These are phyloP conservation scores for Tolypocladium paradoxum DNA, from an alignment of 2,329 filamentous ascomycete species.

Conservation along the genomic window DNA sequence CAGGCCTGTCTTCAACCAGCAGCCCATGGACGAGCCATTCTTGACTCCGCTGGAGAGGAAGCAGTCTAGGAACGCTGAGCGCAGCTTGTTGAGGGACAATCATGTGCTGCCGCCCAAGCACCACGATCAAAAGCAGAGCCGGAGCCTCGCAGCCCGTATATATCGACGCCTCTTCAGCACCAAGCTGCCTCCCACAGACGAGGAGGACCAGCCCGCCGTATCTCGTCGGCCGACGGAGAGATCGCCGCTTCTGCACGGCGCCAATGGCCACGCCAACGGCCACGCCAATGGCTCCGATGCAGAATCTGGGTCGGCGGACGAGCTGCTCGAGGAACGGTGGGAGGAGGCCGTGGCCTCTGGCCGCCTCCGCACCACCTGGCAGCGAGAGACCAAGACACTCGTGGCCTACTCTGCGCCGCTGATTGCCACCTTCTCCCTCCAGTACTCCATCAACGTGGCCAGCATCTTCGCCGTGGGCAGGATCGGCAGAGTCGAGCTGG, in stretches of 20 bases:
- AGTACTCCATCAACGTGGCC: constrained; percentile 76
- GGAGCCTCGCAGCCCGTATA: constrained; percentile 24
- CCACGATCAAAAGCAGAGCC: constrained; percentile 18
- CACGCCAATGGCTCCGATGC: constrained; percentile 16
- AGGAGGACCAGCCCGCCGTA: constrained; percentile 25
- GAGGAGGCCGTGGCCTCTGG: constrained; percentile 74
- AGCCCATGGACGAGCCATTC: constrained; percentile 31
- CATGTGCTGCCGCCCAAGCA: constrained; percentile 55
- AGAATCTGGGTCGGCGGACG: constrained; percentile 39
- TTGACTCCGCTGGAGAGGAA: constrained; percentile 45
- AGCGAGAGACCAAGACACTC: constrained; percentile 76
- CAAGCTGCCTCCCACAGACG: constrained; percentile 31
- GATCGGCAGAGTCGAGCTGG: constrained; percentile 52
- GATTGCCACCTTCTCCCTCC: constrained; percentile 61
- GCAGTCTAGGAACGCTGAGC: constrained; percentile 46
- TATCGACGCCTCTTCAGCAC: constrained; percentile 46
- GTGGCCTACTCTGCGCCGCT: constrained; percentile 59
- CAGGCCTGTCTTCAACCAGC: constrained; percentile 57
- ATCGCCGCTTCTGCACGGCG: constrained; percentile 25
- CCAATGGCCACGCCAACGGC: too few species aligned
- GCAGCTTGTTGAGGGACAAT: constrained; percentile 53
- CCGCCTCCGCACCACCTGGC: constrained; percentile 82
- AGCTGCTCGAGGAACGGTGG: constrained; percentile 58
- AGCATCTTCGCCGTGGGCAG: constrained; percentile 71
- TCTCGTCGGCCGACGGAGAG: constrained; percentile 29